phyloP scores from a whole-genome alignment of 768 basidiomycete species.

The Tulasnella sp. region DNA sequence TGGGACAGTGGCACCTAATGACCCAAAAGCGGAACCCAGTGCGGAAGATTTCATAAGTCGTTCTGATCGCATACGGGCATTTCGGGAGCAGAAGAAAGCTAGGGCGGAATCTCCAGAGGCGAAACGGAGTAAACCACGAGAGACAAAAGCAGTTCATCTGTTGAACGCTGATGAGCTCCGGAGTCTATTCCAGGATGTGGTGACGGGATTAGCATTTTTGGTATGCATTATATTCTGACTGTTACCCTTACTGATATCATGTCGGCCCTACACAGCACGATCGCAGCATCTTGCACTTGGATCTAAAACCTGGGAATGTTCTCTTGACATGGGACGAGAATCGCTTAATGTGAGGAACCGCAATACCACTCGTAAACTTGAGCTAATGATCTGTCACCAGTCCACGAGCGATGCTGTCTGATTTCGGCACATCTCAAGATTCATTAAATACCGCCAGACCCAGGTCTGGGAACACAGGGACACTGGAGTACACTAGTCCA shows the following conservation, averaged over 20 bases:
- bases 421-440: conserved; percentile 90
- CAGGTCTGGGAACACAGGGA: conserved; percentile 90
- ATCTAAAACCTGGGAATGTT: conserved; percentile 90
- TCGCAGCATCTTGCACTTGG: conserved; percentile 78
- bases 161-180: conserved; percentile 74
- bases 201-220: conserved; percentile 75
- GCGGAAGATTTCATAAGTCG: conserved; percentile 37
- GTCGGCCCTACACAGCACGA: conserved; percentile 58
- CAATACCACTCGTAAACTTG: conserved; percentile 11
- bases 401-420: conserved; percentile 87
- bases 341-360: conserved; percentile 47
- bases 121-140: conserved; percentile 17
- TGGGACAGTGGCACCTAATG: conserved; percentile 15
- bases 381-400: conserved; percentile 29
- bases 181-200: conserved; percentile 71
- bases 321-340: conserved; percentile 86
- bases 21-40: background rate
- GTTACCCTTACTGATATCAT: background rate
- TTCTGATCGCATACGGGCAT: conserved; percentile 61
- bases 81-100: conserved; percentile 46
- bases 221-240: conserved; percentile 30
- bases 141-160: conserved; percentile 51
- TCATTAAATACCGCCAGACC: conserved; percentile 57
- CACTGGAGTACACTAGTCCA: conserved; percentile 80
- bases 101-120: conserved; percentile 27